Evolutionary conservation across 371 early-diverging fungal genomes (phyloP), one percentile per base, ranked within the genome.

Genomic region (Mortierella sp.): DNA sequence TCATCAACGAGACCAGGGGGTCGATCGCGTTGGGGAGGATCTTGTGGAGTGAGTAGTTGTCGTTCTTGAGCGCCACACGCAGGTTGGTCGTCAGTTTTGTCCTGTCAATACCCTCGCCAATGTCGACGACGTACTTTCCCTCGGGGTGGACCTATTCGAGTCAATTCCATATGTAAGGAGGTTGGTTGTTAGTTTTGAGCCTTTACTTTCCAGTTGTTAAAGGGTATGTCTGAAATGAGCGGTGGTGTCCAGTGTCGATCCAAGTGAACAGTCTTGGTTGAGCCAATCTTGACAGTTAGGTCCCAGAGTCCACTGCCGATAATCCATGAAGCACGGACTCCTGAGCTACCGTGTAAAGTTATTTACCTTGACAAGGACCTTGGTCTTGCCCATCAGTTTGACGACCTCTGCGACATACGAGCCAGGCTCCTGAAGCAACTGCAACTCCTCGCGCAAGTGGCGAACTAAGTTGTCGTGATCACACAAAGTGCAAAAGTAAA

Each of bases 361-460:
- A 26, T 8, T 78, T 91, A 94, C 96, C 94, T 99, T 99, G 78
- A 99, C 99, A 21, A 99, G 90, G 19, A 98, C 99, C 88, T 98
- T 98, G 82, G 97, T 98, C 91, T 99, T 99, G 80, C 99, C 99
- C 98, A 99, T 99, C 73, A 99, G 93, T 89, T 99, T 99, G 53
- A 99, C 96, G 24, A 99, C 98, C 90, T 98, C 99, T 74, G 99
- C 99, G 54, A 99, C 99, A 89, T 97, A 98, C 11, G 98, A 96
- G 43, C 98, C 97, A 28, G 99, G 98, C 86, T 99, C 99, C 88
- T 99, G 99, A 13, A 99, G 92, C 69, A 99, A 93, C 80, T 96
- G 95, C 51, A 99, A 94, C 89, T 99, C 99, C 87, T 99, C 99
- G 73, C 98, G 95, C 48, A 99, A 92, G 76, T 98, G 91, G 50